Evolutionary conservation across 345 rosid genomes (phyloP), one percentile per base, ranked within the genome.

Genomic region (Salix suchowensis): DNA sequence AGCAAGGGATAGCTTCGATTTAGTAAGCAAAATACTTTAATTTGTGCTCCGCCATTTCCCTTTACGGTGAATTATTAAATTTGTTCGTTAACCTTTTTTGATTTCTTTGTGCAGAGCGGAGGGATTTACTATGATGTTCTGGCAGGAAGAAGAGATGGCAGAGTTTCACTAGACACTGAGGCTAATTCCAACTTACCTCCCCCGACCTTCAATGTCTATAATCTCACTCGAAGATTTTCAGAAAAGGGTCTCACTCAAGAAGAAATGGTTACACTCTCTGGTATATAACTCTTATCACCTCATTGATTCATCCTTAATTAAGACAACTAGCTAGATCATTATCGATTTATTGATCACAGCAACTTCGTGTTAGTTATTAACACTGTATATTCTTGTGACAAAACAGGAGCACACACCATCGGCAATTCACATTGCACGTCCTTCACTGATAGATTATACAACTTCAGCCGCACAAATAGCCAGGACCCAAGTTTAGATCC

Each of bases 71-170:
- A 55, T 21, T 39, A 39, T 13, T 16, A 4, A 10, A 21, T 23
- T 55, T 6, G 61, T 21, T 7, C 9, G 26, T 54, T 2, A 7
- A 58, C 24, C 4, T 19, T 21, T 10, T 39, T 75, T 75, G 10
- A 18, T 15, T 30, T 37, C 11, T 39, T 14, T 2, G 14, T 15
- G 73, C 73, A 88, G 88, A 81, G 82, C 0, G 88, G 89, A 76
- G 91, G 94, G 1, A 2, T 73, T 23, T 84, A 82, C 34, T 90
- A 87, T 50, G 82, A 81, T 71, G 88, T 90, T 34, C 91, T 88
- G 2, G 87, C 87, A 0, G 94, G 91, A 65, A 85, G 91, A 82
- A 88, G 87, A 80, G 94, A 90, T 24, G 94, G 91, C 3, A 82
- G 68, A 78, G 76, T 78, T 74, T 90, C 94, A 9, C 16, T 67